These are phyloP conservation scores for Immersiella caudata DNA, from an alignment of 495 filamentous ascomycete genomes.

Conservation along the genomic window DNA sequence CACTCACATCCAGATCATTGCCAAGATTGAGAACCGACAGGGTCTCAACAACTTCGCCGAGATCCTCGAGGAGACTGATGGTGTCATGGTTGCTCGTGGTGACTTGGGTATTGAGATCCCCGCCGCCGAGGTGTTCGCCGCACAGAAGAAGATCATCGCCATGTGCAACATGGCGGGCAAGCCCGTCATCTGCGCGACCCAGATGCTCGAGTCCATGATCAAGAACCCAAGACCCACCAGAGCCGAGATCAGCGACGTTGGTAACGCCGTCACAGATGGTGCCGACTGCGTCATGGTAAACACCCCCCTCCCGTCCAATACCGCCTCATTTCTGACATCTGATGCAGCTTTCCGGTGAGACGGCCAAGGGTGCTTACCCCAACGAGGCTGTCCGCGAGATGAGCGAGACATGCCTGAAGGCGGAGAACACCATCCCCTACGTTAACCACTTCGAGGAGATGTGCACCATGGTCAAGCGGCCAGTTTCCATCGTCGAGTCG, in stretches of 20 bases:
- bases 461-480: conserved; percentile 75
- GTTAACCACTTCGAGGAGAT: conserved; percentile 96
- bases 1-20: conserved; percentile 97
- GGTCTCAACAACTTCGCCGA: conserved; percentile 97
- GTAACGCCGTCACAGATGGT: conserved; percentile 95
- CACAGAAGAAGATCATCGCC: conserved; percentile 99
- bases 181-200: conserved; percentile 86
- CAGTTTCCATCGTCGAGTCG: conserved; percentile 83
- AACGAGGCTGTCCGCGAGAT: conserved; percentile 93
- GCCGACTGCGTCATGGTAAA: conserved; percentile 94
- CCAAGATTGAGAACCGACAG: conserved; percentile 99
- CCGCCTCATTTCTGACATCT: not conserved
- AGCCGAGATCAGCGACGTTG: conserved; percentile 97
- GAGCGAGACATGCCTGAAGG: conserved; percentile 94
- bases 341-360: conserved; percentile 80
- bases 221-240: conserved; percentile 98
- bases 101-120: conserved; percentile 98
- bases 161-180: conserved; percentile 99
- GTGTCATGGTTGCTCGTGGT: conserved; percentile 99
- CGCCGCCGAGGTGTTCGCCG: conserved; percentile 96
- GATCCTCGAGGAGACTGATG: conserved; percentile 93
- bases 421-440: conserved; percentile 95
- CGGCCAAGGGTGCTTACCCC: conserved; percentile 96
- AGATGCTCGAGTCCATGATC: conserved; percentile 94
- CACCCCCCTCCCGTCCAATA: no score